Conservation (phyloP, 345 rosid species). For the Syzygium grande region DNA sequence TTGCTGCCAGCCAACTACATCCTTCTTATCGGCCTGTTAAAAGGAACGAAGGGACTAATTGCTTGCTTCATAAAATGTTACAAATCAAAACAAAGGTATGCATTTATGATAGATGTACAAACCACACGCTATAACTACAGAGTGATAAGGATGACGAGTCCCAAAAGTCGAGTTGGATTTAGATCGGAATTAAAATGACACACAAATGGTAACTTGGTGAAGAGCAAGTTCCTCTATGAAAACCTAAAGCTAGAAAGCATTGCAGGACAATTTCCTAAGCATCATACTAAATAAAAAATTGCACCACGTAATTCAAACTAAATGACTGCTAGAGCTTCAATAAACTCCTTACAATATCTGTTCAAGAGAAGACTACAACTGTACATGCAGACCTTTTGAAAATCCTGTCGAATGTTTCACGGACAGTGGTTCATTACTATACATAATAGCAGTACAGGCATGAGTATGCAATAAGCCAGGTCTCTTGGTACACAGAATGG, state of each 20-base stretch:
- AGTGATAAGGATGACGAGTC: background rate
- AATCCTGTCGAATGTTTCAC: background rate
- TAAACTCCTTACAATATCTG: background rate
- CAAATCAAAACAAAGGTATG: background rate
- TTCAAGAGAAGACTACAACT: background rate
- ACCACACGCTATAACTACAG: background rate
- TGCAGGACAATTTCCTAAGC: background rate
- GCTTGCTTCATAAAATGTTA: background rate
- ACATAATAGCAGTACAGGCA: background rate
- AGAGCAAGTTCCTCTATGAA: background rate
- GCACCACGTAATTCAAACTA: background rate
- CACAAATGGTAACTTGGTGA: background rate
- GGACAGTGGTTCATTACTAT: background rate
- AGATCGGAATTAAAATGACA: background rate
- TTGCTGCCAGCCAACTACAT: conserved; percentile 51
- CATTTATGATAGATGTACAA: background rate
- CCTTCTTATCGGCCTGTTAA: conserved; percentile 46
- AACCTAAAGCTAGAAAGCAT: background rate
- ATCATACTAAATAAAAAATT: background rate
- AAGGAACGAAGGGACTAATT: background rate
- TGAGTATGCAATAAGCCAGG: background rate
- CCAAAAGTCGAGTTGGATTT: background rate
- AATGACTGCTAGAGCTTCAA: background rate
- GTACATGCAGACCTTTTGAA: background rate
- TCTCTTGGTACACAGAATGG: background rate